phyloP scores from a whole-genome alignment of 768 basidiomycete species.

The Fomitopsis serialis region DNA sequence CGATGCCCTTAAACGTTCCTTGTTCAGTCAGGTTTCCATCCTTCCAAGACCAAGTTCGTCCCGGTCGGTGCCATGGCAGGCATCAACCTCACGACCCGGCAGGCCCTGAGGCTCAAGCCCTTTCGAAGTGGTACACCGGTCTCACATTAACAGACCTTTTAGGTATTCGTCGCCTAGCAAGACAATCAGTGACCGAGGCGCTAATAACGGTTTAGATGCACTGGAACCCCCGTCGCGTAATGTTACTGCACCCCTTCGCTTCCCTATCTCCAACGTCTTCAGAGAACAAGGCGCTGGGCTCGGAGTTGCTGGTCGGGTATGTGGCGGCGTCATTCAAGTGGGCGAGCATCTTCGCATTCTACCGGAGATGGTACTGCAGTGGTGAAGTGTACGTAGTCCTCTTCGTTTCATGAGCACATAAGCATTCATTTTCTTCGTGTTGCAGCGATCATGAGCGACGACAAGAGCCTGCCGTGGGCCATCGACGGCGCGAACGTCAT shows the following conservation, averaged over 20 bases:
- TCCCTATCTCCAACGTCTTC: conserved; percentile 95
- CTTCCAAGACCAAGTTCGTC: conserved; percentile 74
- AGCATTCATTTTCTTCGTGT: too few species aligned
- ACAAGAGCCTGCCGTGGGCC: conserved; percentile 75
- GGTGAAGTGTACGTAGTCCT: conserved; percentile 49
- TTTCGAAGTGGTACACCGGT: conserved; percentile 79
- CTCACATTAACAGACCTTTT: conserved; percentile 80
- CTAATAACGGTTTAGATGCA: conserved; percentile 44
- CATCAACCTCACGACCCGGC: conserved; percentile 63
- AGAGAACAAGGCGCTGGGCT: conserved; percentile 77
- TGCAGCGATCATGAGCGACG: conserved; percentile 90
- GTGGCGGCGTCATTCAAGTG: conserved; percentile 85
- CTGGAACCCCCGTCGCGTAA: conserved; percentile 79
- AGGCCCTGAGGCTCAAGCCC: conserved; percentile 38
- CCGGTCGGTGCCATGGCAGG: conserved; percentile 91
- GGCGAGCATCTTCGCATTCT: conserved; percentile 84
- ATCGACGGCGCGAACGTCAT: conserved; percentile 89
- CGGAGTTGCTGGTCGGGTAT: conserved; percentile 79
- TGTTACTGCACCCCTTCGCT: conserved; percentile 68
- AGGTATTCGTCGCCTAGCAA: conserved; percentile 41
- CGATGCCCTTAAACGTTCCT: conserved; percentile 71
- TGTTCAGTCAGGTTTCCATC: conserved; percentile 78
- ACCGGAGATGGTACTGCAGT: conserved; percentile 89
- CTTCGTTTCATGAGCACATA: background rate
- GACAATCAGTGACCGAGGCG: too few species aligned